Evolutionary conservation across 768 basidiomycete genomes (phyloP).

Genomic region (Lactarius deliciosus): DNA sequence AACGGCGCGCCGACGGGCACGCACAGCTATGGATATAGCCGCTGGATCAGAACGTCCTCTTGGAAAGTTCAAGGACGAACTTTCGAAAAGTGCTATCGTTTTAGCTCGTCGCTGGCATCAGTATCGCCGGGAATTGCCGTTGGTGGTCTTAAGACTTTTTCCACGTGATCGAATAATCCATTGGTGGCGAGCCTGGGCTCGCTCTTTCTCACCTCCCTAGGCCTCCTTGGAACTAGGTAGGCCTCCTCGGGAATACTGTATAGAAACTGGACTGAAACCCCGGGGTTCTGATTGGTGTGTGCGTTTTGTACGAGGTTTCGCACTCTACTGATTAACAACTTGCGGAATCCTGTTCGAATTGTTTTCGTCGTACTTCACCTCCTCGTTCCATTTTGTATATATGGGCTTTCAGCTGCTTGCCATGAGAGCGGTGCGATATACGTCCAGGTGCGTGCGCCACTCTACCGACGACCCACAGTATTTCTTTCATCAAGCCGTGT

Average conservation of each 20-base stretch:
- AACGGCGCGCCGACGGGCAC: not conserved
- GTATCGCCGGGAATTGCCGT: not conserved
- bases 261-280: not conserved
- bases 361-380: not conserved
- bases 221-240: too few species aligned
- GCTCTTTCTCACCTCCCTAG: not conserved
- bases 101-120: not conserved
- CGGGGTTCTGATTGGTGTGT: not conserved
- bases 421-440: not conserved
- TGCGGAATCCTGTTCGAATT: not conserved
- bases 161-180: not conserved
- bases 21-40: not conserved
- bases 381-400: not conserved
- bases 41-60: not conserved
- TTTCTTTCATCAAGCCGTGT: not conserved
- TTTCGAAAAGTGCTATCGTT: not conserved
- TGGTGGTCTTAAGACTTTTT: not conserved
- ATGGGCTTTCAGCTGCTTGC: not conserved
- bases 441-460: not conserved
- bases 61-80: not conserved
- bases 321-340: not conserved
- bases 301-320: not conserved
- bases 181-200: too few species aligned
- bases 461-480: not conserved
- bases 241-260: not conserved